Conservation (phyloP, 1,284 basidiomycete species). For the Veloporphyrellus conicus region DNA sequence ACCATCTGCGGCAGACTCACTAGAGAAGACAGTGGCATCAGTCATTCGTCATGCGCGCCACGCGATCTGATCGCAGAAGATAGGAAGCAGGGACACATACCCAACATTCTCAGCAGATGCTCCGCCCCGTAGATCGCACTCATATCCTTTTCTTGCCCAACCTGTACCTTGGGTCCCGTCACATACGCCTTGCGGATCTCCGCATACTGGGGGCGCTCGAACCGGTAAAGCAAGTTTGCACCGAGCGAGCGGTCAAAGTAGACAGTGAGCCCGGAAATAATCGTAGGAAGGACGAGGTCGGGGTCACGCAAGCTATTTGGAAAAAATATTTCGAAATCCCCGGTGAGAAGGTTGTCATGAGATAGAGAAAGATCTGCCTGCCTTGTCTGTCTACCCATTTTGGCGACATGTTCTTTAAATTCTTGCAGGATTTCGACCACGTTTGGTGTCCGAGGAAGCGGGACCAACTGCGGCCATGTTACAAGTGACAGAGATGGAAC, state of each 20-base stretch:
- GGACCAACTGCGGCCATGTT: constrained; percentile 61
- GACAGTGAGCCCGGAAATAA: constrained; percentile 83
- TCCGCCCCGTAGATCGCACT: constrained; percentile 93
- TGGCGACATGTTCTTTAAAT: constrained; percentile 65
- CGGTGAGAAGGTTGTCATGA: not conserved
- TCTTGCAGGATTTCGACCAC: constrained; percentile 78
- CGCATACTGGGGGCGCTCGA: constrained; percentile 90
- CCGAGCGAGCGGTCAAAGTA: constrained; percentile 95
- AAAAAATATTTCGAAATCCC: not conserved
- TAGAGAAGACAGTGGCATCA: constrained; percentile 26
- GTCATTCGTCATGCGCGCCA: not conserved
- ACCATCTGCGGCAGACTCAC: constrained; percentile 80
- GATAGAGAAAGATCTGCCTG: constrained; percentile 25
- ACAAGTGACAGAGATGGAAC: not conserved
- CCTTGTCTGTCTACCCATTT: constrained; percentile 49
- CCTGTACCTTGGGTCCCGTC: constrained; percentile 62
- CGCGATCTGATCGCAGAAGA: not conserved
- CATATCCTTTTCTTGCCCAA: constrained; percentile 79
- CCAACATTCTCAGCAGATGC: constrained; percentile 88
- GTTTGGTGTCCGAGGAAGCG: constrained; percentile 78
- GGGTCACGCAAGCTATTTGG: constrained; percentile 60
- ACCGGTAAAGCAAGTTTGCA: constrained; percentile 88
- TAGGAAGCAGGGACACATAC: constrained; percentile 44
- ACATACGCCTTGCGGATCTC: constrained; percentile 75
- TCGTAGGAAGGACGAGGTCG: constrained; percentile 64